phyloP scores from a whole-genome alignment of 2,329 filamentous ascomycete genomes.

The Xylariaceae sp. region DNA sequence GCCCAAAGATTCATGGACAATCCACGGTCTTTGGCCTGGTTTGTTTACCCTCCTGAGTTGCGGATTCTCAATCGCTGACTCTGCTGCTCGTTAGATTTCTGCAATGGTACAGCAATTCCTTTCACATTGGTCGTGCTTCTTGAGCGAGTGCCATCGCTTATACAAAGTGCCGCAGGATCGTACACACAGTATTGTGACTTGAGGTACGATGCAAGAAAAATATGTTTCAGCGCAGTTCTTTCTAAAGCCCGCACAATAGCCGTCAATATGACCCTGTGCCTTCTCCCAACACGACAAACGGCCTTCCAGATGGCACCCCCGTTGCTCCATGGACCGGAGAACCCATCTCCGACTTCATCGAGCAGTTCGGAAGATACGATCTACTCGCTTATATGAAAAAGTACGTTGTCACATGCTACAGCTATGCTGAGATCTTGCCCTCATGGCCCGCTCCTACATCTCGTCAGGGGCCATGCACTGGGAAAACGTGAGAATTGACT shows the following conservation, averaged over 20 bases:
- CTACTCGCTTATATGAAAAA: constrained; percentile 65
- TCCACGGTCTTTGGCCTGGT: constrained; percentile 59
- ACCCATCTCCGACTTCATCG: constrained; percentile 57
- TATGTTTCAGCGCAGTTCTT: neutral
- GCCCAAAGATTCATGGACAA: constrained; percentile 54
- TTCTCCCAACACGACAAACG: constrained; percentile 62
- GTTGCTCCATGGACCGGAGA: constrained; percentile 59
- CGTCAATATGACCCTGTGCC: constrained; percentile 64
- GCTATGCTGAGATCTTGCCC: too few species aligned
- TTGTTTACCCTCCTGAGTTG: constrained; percentile 7
- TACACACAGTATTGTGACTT: constrained; percentile 69
- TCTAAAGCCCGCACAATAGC: constrained; percentile 19
- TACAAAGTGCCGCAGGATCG: constrained; percentile 52
- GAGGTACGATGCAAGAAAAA: constrained; percentile 24
- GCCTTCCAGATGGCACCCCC: constrained; percentile 47
- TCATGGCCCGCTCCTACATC: too few species aligned
- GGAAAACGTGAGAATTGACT: constrained; percentile 14
- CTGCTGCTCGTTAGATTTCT: constrained; percentile 37
- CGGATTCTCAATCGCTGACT: neutral
- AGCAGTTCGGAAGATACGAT: constrained; percentile 56
- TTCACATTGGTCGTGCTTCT: neutral
- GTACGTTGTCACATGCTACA: constrained; percentile 23
- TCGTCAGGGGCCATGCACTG: constrained; percentile 22
- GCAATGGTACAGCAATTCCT: constrained; percentile 34
- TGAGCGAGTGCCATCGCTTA: neutral